Conservation (phyloP, 1,139 yeast genomes). For the Tardiomyces blankii region DNA sequence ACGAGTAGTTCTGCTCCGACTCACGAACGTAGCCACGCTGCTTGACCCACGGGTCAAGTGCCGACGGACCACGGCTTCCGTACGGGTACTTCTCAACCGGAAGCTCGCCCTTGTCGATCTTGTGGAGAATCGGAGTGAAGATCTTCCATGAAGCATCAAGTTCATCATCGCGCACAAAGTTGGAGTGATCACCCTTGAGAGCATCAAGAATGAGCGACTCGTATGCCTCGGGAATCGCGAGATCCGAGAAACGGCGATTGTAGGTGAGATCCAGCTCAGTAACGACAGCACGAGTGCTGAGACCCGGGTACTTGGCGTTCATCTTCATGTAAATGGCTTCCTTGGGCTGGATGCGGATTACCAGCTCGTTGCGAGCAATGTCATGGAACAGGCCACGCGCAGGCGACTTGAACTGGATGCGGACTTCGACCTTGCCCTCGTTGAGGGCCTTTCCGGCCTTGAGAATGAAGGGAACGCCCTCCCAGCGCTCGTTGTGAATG, state of each 20-base stretch:
- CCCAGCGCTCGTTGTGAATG: slow-evolving; percentile 93
- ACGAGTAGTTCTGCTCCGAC: slow-evolving; percentile 25
- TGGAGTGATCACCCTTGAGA: slow-evolving; percentile 84
- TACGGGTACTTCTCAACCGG: slow-evolving; percentile 70
- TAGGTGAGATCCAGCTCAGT: slow-evolving; percentile 90
- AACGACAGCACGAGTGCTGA: slow-evolving; percentile 66
- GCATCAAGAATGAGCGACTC: slow-evolving; percentile 92
- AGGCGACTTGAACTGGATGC: slow-evolving; percentile 84
- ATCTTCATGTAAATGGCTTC: slow-evolving; percentile 89
- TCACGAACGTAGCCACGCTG: slow-evolving; percentile 61
- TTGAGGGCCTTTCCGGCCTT: slow-evolving; percentile 96
- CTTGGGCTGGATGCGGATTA: slow-evolving; percentile 85
- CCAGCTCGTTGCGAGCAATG: slow-evolving; percentile 86
- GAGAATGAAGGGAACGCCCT: slow-evolving; percentile 90
- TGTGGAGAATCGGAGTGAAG: slow-evolving; percentile 80
- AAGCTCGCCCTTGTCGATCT: slow-evolving; percentile 47
- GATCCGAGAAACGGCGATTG: slow-evolving; percentile 67
- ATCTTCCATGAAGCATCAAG: slow-evolving; percentile 86
- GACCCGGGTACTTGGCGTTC: slow-evolving; percentile 89
- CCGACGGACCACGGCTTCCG: slow-evolving; percentile 84
- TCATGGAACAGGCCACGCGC: slow-evolving; percentile 72
- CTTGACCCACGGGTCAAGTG: slow-evolving; percentile 48
- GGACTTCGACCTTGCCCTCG: slow-evolving; percentile 82
- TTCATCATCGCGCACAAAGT: slow-evolving; percentile 97
- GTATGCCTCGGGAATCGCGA: slow-evolving; percentile 89